Evolutionary conservation across 495 filamentous ascomycete genomes (phyloP).

Genomic region (Aspergillus affinis): DNA sequence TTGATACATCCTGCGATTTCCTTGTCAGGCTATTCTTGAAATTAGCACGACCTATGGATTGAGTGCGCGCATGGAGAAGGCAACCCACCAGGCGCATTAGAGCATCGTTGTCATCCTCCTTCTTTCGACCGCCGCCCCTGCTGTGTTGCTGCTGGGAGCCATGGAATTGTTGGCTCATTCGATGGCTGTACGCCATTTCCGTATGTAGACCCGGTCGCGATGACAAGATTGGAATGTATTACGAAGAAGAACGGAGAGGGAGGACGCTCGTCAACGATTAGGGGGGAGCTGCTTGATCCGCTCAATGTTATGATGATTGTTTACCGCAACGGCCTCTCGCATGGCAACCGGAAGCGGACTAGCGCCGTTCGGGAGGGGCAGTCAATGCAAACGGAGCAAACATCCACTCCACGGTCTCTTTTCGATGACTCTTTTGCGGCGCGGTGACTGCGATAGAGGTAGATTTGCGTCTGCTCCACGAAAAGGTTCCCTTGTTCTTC

Average conservation of each 20-base stretch:
- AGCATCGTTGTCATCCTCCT: slow-evolving; percentile 79
- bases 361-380: slow-evolving; percentile 36
- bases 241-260: background rate
- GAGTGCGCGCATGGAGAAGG: background rate
- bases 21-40: slow-evolving; percentile 59
- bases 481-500: background rate
- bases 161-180: slow-evolving; percentile 72
- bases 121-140: slow-evolving; percentile 59
- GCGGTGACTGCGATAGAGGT: slow-evolving; percentile 4
- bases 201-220: background rate
- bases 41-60: slow-evolving; percentile 18
- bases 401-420: slow-evolving; percentile 34
- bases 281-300: background rate
- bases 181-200: slow-evolving; percentile 61
- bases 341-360: slow-evolving; percentile 35
- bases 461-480: slow-evolving; percentile 3
- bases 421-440: slow-evolving; percentile 28
- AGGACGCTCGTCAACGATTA: slow-evolving; percentile 2
- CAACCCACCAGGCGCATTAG: slow-evolving; percentile 77
- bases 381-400: slow-evolving; percentile 45
- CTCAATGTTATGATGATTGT: slow-evolving; percentile 40
- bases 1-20: slow-evolving; percentile 97
- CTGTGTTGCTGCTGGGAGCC: slow-evolving; percentile 59
- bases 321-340: slow-evolving; percentile 34
- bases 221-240: background rate